Conservation (phyloP, 78 protist species). For the Fonticula alba region DNA sequence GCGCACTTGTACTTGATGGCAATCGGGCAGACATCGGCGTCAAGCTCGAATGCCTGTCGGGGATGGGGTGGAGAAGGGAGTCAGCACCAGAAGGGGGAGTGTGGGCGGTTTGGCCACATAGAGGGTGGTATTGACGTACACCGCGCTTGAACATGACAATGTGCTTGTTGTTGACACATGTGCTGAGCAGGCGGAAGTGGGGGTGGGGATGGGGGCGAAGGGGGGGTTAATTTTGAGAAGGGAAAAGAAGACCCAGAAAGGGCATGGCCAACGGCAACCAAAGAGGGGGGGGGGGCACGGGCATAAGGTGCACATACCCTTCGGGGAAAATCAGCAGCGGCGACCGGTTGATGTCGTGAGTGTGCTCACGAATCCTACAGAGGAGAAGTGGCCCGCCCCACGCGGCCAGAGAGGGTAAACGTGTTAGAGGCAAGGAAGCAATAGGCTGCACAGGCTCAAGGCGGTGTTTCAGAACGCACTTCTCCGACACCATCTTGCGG, state of each 20-base stretch:
- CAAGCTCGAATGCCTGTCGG: constrained; percentile 70
- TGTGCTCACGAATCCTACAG: too few relatives aligned
- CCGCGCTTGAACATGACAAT: constrained; percentile 72
- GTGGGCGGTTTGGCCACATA: too few relatives aligned
- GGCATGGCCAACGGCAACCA: not conserved
- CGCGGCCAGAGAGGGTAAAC: not conserved
- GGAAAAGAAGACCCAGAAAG: not conserved
- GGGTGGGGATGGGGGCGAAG: constrained; percentile 37
- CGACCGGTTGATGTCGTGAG: not conserved
- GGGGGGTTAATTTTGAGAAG: not conserved
- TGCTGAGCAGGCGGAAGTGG: constrained; percentile 30
- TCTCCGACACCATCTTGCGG: constrained; percentile 19
- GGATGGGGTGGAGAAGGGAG: too few relatives aligned
- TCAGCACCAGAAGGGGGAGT: too few relatives aligned
- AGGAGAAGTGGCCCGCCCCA: not conserved
- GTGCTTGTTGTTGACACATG: constrained; percentile 73
- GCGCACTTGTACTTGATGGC: constrained; percentile 88
- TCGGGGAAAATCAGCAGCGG: not conserved
- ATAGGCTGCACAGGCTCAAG: too few relatives aligned
- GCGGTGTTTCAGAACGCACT: too few relatives aligned
- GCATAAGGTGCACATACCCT: constrained; percentile 36
- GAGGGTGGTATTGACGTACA: too few relatives aligned
- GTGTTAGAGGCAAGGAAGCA: too few relatives aligned
- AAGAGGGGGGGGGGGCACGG: not conserved
- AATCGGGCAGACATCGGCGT: constrained; percentile 47